Evolutionary conservation across 805 yeast species (phyloP).

Genomic region (Saturnispora besseyi): DNA sequence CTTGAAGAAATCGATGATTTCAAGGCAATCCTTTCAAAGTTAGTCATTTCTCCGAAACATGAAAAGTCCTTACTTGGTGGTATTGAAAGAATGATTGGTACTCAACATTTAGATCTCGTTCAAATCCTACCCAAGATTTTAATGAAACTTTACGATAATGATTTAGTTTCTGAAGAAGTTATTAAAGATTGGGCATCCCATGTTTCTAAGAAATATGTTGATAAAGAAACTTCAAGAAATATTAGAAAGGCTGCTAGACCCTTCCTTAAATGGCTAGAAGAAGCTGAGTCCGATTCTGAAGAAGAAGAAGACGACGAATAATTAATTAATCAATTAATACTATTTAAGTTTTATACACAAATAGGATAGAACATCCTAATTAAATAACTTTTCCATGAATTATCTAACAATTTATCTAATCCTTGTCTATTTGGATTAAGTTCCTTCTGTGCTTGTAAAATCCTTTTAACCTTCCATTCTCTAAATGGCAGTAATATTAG

Average conservation of each 20-base stretch:
- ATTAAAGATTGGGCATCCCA: constrained; percentile 80
- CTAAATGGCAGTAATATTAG: constrained; percentile 40
- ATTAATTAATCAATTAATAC: neutral
- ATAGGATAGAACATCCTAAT: constrained; percentile 3
- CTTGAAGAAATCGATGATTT: constrained; percentile 66
- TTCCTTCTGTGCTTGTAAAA: constrained; percentile 24
- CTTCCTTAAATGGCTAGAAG: constrained; percentile 87
- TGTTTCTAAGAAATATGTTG: constrained; percentile 87
- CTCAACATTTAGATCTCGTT: constrained; percentile 62
- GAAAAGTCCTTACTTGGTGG: constrained; percentile 94
- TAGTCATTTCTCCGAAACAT: constrained; percentile 55
- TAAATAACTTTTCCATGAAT: constrained; percentile 1
- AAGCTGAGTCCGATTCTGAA: constrained; percentile 78
- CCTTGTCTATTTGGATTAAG: neutral
- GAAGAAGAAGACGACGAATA: constrained; percentile 42
- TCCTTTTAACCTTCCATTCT: constrained; percentile 43
- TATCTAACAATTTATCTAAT: neutral
- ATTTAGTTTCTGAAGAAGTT: constrained; percentile 75
- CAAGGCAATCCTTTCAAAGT: constrained; percentile 72
- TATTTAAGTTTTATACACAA: constrained; percentile 1
- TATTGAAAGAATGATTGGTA: constrained; percentile 84
- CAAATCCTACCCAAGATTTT: constrained; percentile 72
- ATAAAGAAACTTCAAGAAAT: constrained; percentile 85
- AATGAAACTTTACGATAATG: constrained; percentile 73
- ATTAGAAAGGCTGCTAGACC: constrained; percentile 96